These are phyloP conservation scores for Yamadazyma blattariae DNA, from an alignment of 1,139 yeast genomes.

Conservation along the genomic window DNA sequence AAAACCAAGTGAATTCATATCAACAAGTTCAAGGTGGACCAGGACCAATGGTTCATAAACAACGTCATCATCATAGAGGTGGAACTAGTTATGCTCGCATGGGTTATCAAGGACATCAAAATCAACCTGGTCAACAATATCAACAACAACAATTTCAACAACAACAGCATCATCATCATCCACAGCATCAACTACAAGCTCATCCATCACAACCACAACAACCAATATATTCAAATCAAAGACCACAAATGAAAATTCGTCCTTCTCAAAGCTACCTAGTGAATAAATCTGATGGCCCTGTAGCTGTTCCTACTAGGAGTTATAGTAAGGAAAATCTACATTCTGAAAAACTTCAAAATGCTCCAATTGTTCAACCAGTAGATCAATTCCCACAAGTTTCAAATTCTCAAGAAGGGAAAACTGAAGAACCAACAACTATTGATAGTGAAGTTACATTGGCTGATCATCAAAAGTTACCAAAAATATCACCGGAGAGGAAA, in stretches of 20 bases:
- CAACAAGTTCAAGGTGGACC: neutral
- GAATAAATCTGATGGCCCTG: neutral
- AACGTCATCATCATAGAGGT: slow-evolving; percentile 15
- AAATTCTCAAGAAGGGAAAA: neutral
- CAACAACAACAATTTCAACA: slow-evolving; percentile 5
- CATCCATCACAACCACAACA: too few relatives aligned
- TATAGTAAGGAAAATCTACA: neutral
- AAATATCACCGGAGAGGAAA: neutral
- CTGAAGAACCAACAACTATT: neutral
- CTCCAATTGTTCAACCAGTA: slow-evolving; percentile 4
- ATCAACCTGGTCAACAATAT: neutral
- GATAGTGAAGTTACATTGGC: neutral
- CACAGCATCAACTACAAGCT: too few relatives aligned
- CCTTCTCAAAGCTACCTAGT: neutral
- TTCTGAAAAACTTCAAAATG: slow-evolving; percentile 1
- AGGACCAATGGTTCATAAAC: too few relatives aligned
- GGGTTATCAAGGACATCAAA: slow-evolving; percentile 3
- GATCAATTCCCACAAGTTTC: slow-evolving; percentile 2
- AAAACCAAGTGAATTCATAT: neutral
- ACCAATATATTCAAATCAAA: too few relatives aligned
- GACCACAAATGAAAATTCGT: neutral
- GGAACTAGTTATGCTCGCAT: neutral
- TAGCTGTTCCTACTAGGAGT: neutral
- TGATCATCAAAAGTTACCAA: neutral
- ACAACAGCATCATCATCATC: slow-evolving; percentile 6